These are phyloP conservation scores for Amylostereum chailletii DNA, from an alignment of 1,284 basidiomycete genomes.

Conservation along the genomic window DNA sequence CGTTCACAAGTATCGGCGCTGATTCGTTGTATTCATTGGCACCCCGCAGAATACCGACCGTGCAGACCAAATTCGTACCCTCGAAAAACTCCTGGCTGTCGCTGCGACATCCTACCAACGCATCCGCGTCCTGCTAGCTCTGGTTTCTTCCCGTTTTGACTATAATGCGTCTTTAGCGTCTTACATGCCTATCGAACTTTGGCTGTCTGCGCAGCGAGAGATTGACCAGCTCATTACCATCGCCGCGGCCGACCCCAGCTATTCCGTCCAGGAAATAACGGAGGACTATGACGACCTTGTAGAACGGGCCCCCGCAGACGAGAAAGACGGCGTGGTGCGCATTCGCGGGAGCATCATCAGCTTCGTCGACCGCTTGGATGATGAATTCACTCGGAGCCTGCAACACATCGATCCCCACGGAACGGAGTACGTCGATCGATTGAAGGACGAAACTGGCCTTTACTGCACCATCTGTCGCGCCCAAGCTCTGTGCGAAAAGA, in stretches of 20 bases:
- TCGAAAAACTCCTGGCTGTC: constrained; percentile 84
- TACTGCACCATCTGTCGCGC: constrained; percentile 92
- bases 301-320: constrained; percentile 77
- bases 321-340: constrained; percentile 60
- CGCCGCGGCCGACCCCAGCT: constrained; percentile 62
- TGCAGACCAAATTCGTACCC: constrained; percentile 86
- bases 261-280: constrained; percentile 82
- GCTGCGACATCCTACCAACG: constrained; percentile 86
- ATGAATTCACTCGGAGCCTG: constrained; percentile 96
- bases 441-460: constrained; percentile 92
- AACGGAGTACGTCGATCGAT: constrained; percentile 93
- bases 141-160: constrained; percentile 95
- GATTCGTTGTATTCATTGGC: neutral
- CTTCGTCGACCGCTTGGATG: constrained; percentile 93
- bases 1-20: constrained; percentile 7
- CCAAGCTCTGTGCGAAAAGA: constrained; percentile 86
- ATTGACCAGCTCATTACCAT: constrained; percentile 83
- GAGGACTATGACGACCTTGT: constrained; percentile 90
- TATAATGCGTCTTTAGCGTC: constrained; percentile 85
- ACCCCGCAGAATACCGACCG: constrained; percentile 84
- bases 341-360: constrained; percentile 91
- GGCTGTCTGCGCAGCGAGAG: constrained; percentile 83
- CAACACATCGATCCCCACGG: constrained; percentile 99
- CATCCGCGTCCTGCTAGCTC: constrained; percentile 89
- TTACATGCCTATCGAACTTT: constrained; percentile 90